phyloP scores from a whole-genome alignment of 202 grass and related monocot species.

The Hordeum pubiflorum region DNA sequence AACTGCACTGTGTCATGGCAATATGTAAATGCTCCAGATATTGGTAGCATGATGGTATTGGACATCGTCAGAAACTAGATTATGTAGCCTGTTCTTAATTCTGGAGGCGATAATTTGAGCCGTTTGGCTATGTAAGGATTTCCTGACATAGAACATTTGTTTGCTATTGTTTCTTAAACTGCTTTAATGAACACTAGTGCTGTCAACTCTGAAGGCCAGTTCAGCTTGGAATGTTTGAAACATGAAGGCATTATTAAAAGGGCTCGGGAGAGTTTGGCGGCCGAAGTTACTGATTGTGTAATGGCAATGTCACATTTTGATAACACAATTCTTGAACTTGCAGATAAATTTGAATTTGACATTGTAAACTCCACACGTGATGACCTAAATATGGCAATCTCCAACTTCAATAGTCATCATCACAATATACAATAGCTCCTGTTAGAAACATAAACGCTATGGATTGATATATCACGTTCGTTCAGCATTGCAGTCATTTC shows the following conservation, averaged over 20 bases:
- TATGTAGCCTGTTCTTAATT: conserved; percentile 3
- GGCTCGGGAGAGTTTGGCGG: accelerated
- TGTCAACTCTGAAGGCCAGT: not conserved
- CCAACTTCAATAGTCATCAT: too few species aligned
- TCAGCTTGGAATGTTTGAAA: not conserved
- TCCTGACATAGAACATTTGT: not conserved
- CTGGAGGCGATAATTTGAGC: not conserved
- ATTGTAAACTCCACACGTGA: too few species aligned
- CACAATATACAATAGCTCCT: too few species aligned
- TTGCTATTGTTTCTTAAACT: not conserved
- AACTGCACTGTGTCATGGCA: not conserved
- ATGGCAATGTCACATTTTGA: too few species aligned
- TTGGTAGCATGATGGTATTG: not conserved
- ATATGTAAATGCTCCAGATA: not conserved
- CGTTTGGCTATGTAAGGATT: not conserved
- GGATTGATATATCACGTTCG: not conserved
- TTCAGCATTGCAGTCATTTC: not conserved
- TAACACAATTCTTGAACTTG: too few species aligned
- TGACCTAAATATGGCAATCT: too few species aligned
- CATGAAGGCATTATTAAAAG: not conserved
- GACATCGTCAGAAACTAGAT: not conserved
- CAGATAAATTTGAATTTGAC: too few species aligned
- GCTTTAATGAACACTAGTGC: not conserved
- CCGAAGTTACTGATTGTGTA: not conserved
- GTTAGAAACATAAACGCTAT: not conserved